Percentiles rank a stretch among this genome's conserved stretches.
Conservation (phyloP, 805 yeast genomes). For the Wickerhamomyces alni region DNA sequence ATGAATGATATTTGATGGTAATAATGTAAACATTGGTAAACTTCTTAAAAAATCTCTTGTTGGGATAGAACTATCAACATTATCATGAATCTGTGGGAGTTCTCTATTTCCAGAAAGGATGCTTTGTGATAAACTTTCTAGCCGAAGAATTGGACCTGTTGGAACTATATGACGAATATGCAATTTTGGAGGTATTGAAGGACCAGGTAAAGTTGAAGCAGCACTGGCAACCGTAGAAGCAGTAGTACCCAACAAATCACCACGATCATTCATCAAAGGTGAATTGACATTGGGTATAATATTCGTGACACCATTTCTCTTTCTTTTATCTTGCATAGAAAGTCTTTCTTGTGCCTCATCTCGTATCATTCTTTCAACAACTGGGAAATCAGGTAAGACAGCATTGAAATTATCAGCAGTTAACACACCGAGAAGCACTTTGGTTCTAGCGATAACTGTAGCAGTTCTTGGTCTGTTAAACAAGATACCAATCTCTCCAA, state of each 20-base stretch:
- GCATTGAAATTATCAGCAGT: conserved; percentile 56
- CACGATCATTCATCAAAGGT: neutral
- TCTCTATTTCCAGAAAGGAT: neutral
- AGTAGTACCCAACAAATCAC: conserved; percentile 11
- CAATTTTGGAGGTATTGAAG: conserved; percentile 30
- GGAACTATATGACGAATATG: conserved; percentile 7
- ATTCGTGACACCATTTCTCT: conserved; percentile 33
- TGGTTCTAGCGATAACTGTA: conserved; percentile 64
- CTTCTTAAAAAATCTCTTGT: conserved; percentile 53
- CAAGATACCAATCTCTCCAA: conserved; percentile 75
- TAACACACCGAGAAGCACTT: conserved; percentile 61
- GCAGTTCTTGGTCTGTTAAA: conserved; percentile 77
- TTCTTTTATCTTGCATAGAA: conserved; percentile 62
- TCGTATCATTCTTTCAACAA: conserved; percentile 59
- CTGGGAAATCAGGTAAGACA: conserved; percentile 58
- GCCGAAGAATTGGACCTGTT: conserved; percentile 1
- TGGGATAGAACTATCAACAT: conserved; percentile 48
- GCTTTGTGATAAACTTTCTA: neutral
- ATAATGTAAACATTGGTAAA: conserved; percentile 50
- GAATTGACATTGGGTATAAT: conserved; percentile 17
- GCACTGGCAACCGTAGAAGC: conserved; percentile 28
- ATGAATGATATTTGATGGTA: conserved; percentile 57
- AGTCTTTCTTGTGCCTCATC: conserved; percentile 78
- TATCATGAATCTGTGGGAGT: conserved; percentile 25
- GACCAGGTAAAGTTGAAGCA: conserved; percentile 32